Evolutionary conservation across 2,329 filamentous ascomycete genomes (phyloP).

Genomic region (Dactylellina sp.): DNA sequence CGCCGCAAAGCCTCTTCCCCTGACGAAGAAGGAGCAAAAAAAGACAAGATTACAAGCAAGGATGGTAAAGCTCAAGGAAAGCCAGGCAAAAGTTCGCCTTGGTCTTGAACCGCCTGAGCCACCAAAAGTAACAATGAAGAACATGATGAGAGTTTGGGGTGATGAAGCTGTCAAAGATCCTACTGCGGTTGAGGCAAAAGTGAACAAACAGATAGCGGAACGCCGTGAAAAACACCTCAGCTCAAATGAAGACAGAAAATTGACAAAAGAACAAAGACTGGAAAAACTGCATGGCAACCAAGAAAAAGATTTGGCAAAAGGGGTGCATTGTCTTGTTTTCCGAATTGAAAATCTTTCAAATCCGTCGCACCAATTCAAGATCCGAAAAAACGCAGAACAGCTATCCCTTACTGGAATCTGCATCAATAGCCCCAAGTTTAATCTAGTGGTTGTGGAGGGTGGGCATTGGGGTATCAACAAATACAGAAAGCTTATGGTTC

Average conservation of each 20-base stretch:
- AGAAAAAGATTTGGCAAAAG: conserved; percentile 86
- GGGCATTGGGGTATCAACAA: conserved; percentile 83
- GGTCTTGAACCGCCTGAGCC: conserved; percentile 89
- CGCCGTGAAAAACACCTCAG: conserved; percentile 81
- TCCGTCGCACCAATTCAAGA: conserved; percentile 91
- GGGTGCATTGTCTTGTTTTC: conserved; percentile 87
- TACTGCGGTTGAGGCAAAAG: conserved; percentile 92
- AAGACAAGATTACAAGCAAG: conserved; percentile 90
- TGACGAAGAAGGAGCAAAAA: conserved; percentile 89
- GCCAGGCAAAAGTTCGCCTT: conserved; percentile 93
- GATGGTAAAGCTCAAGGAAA: conserved; percentile 93
- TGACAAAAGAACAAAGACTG: conserved; percentile 86
- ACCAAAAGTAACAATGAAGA: conserved; percentile 96
- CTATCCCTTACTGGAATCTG: conserved; percentile 87
- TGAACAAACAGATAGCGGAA: conserved; percentile 91
- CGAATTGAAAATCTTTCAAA: conserved; percentile 90
- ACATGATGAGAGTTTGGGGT: conserved; percentile 95
- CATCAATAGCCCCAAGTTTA: conserved; percentile 89
- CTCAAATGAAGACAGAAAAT: conserved; percentile 83
- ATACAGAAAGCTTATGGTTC: conserved; percentile 92
- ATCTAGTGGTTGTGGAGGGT: conserved; percentile 90
- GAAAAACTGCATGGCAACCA: conserved; percentile 87
- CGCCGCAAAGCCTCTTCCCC: conserved; percentile 86
- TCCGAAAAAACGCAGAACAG: conserved; percentile 92
- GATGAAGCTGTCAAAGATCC: conserved; percentile 95